These are phyloP conservation scores for Fusarium sp. DNA, from an alignment of 2,329 filamentous ascomycete genomes.

Conservation along the genomic window DNA sequence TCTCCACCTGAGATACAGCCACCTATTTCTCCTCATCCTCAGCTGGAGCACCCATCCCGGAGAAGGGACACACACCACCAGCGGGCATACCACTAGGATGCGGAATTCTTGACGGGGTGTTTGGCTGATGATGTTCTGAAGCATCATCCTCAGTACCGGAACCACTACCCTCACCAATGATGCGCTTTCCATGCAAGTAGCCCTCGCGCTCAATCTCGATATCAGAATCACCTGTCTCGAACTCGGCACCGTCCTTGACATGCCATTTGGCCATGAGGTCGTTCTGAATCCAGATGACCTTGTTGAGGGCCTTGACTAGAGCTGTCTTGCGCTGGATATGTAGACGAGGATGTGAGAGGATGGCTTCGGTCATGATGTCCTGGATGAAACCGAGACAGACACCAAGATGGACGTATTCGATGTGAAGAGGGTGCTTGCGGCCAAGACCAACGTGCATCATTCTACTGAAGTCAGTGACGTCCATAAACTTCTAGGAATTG, in stretches of 20 bases:
- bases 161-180: constrained; percentile 56
- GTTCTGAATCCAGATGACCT: constrained; percentile 90
- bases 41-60: constrained; percentile 39
- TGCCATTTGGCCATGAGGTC: constrained; percentile 89
- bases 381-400: constrained; percentile 79
- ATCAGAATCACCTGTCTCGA: constrained; percentile 57
- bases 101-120: constrained; percentile 22
- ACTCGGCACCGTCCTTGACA: constrained; percentile 75
- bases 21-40: constrained; percentile 20
- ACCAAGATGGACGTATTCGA: constrained; percentile 85
- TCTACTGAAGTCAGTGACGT: constrained; percentile 48
- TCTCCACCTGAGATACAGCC: neutral
- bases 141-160: constrained; percentile 36
- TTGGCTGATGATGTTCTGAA: constrained; percentile 30
- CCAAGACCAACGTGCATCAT: constrained; percentile 86
- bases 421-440: constrained; percentile 76
- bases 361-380: constrained; percentile 80
- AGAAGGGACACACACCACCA: constrained; percentile 44
- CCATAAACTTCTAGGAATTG: neutral
- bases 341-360: constrained; percentile 77
- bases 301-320: constrained; percentile 79
- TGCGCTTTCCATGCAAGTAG: constrained; percentile 71
- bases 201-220: constrained; percentile 70
- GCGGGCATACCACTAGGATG: constrained; percentile 30
- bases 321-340: constrained; percentile 76